phyloP scores from a whole-genome alignment of 352 stramenopile species.

The Discostella stelligera region DNA sequence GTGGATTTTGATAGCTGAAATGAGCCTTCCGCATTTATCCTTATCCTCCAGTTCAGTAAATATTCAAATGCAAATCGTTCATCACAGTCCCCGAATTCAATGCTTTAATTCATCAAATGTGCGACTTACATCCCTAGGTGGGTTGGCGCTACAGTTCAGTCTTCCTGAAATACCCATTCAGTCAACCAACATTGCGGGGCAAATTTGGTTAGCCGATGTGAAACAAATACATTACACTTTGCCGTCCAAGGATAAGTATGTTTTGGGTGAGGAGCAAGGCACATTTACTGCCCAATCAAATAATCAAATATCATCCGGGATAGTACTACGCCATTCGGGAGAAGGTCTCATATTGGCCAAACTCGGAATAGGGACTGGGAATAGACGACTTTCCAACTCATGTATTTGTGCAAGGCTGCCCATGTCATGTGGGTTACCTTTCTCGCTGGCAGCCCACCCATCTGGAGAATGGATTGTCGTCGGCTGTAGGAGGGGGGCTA shows the following conservation, averaged over 20 bases:
- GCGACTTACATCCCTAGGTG: constrained; percentile 25
- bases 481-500: constrained; percentile 15
- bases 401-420: constrained; percentile 30
- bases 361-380: not conserved
- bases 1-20: constrained; percentile 32
- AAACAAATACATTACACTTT: constrained; percentile 36
- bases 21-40: constrained; percentile 2
- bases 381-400: not conserved
- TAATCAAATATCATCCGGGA: not conserved
- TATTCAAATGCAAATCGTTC: constrained; percentile 27
- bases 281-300: constrained; percentile 12
- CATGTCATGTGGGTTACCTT: constrained; percentile 21
- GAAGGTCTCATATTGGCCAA: constrained; percentile 24
- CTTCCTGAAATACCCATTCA: constrained; percentile 36
- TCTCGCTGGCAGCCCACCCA: constrained; percentile 32
- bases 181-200: constrained; percentile 7
- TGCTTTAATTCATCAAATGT: constrained; percentile 45
- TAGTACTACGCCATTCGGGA: constrained; percentile 12
- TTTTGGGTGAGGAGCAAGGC: constrained; percentile 31
- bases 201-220: constrained; percentile 38
- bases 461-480: constrained; percentile 44
- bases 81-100: constrained; percentile 35
- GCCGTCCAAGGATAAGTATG: constrained; percentile 44
- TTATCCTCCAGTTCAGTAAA: not conserved
- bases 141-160: constrained; percentile 42